Base-by-base conservation (phyloP, 257 asterid genomes). In the Petrea volubilis region DNA sequence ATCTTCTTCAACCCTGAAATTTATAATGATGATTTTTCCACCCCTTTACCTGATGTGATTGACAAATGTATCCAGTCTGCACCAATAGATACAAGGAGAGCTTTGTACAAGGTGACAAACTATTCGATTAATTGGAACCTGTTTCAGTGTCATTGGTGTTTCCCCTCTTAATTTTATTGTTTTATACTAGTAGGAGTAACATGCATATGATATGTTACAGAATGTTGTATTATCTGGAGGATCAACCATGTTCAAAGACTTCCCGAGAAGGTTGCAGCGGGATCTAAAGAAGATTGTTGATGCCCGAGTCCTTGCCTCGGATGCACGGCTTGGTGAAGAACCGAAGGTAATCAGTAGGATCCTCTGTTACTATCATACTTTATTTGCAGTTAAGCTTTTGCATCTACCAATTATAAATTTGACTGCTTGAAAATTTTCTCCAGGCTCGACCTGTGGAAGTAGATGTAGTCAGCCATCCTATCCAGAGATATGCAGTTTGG, bases 31-130 rank as follows among this genome's bases (percentile, higher is more conserved):
- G 95, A 92, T 72, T 84, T 85, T 63, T 53, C 94, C n/a, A 83
- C 91, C 47, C 95, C 99, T 80, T 88, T 95, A 68, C 96, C 97
- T 3, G 89, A 79, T n/a, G 84, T 88, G 49, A 88, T 95, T 43
- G 99, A 95, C 82, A 92, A 85, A 78, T 95, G 99, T 73, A 95
- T 95, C 47, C 98, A 88, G 62, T 92, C 99, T n/a, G 91, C 99
- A 59, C 99, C 98, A 21, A 95, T 95, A 72, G 99, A 92, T 84
- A 95, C 99, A 73, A 92, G 99, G 83, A 84, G 99, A 81, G 93
- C 97, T 73, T 77, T 92, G 81, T 92, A 95, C 71, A 90, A 95
- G 98, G 99, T 93, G 74, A 63, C 55, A n/a, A n/a, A 62, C 36
- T 72, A 46, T n/a, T 59, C 55, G 33, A 53, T 70, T 53, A 38